Base-by-base conservation (phyloP, 2,329 filamentous ascomycete species). In the Aspergillus versicolor region DNA sequence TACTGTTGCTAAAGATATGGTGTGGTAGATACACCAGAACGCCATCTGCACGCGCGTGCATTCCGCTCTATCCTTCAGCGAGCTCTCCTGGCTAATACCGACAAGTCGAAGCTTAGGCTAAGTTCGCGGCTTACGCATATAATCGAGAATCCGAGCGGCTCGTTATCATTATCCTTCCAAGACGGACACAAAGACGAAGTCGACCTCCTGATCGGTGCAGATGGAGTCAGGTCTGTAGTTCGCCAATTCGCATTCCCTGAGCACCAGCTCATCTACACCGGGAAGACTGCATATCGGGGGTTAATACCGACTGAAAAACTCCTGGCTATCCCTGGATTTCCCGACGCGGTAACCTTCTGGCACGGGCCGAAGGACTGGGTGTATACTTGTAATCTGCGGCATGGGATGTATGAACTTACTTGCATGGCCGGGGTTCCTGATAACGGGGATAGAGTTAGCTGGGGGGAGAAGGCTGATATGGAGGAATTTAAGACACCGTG, bases 161-260 rank as follows among this genome's bases (percentile, higher is more conserved):
- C 52, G 34, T 43, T 58, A 5, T 49, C 34, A 2, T 37, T 61
- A 12, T 41, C 32, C 12, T 62, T 58, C 37, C 37, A 53, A 24
- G 52, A 60, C 44, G 49, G 46, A 15, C 34, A 50, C 7, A 38
- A 34, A 5, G 52, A 54, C 27, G 49, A 58, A 17, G 58, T 53
- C 1, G 60, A 60, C 13, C 49, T 62, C 2, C 44, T 60, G 2
- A 52, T 62, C 7, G 60, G 60, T 2, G 58, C 60, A 5, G 60
- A 60, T 30, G 60, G 60, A 5, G 56, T 62, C n/a, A 49, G 58
- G 32, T 62, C 60, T 11, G 52, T 52, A 2, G 60, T 62, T 37
- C 58, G 58, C 4, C 52, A 54, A 34, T 60, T 56, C 46, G 30
- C 52, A 5, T 60, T 60, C 43, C 60, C 58, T 2, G 50, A 60